Percentiles rank a stretch among this genome's conserved stretches.
phyloP scores from a whole-genome alignment of 495 filamentous ascomycete genomes.

The Xeromyces bisporus region DNA sequence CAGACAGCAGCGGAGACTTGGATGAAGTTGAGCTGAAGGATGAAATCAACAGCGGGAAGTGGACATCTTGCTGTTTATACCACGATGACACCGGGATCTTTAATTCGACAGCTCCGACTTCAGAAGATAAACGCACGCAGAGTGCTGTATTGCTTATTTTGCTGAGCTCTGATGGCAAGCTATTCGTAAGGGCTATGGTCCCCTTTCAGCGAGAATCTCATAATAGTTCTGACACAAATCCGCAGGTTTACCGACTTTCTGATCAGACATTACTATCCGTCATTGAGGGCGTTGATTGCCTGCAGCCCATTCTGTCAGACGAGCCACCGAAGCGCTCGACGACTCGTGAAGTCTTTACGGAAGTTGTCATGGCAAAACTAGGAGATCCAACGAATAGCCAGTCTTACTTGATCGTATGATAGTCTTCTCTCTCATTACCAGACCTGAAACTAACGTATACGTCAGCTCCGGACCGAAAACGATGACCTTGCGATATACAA shows the following conservation, averaged over 20 bases:
- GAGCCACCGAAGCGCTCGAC: conserved; percentile 57
- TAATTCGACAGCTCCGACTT: conserved; percentile 14
- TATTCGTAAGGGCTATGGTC: conserved; percentile 59
- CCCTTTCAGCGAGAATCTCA: too few species aligned
- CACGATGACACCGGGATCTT: conserved; percentile 45
- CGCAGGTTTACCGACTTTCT: conserved; percentile 27
- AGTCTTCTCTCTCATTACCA: conserved; percentile 1
- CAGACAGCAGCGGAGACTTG: conserved; percentile 64
- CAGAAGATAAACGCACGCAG: conserved; percentile 21
- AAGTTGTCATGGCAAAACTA: conserved; percentile 68
- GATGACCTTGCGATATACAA: conserved; percentile 82
- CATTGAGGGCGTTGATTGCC: conserved; percentile 52
- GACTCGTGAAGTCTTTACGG: conserved; percentile 51
- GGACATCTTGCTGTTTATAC: conserved; percentile 70
- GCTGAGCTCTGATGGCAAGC: conserved; percentile 46
- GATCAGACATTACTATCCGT: conserved; percentile 19
- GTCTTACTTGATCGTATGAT: conserved; percentile 64
- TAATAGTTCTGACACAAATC: conserved; percentile 1
- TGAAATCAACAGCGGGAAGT: conserved; percentile 39
- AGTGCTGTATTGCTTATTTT: conserved; percentile 54
- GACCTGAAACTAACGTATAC: conserved; percentile 3
- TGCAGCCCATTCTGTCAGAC: conserved; percentile 56
- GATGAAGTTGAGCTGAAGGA: conserved; percentile 58
- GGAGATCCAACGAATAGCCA: conserved; percentile 52
- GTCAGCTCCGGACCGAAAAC: conserved; percentile 53